These are phyloP conservation scores for Pachysandra terminalis DNA, from an alignment of 164 flowering plant species.

Conservation along the genomic window DNA sequence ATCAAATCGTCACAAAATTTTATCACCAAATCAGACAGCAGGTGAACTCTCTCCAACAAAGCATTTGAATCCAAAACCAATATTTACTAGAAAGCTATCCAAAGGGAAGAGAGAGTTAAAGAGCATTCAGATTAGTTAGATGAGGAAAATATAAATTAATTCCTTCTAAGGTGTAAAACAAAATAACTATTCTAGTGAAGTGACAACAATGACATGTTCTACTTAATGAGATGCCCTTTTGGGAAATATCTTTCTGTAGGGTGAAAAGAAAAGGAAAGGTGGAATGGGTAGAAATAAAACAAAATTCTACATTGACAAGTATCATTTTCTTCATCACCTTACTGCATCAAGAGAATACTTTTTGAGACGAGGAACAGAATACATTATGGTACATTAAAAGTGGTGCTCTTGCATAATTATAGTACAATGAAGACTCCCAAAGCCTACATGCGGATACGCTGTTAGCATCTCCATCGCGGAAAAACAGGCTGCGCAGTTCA, in stretches of 20 bases:
- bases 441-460: neutral
- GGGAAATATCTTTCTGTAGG: neutral
- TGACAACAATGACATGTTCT: neutral
- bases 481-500: no score
- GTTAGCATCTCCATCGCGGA: neutral
- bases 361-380: neutral
- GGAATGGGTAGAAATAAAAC: neutral
- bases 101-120: no score
- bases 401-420: constrained; percentile 1
- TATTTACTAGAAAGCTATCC: no score
- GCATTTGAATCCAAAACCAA: no score
- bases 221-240: neutral
- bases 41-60: no score
- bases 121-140: no score
- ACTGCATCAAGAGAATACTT: neutral
- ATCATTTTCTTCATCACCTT: neutral
- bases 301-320: neutral
- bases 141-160: no score
- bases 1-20: no score
- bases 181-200: neutral
- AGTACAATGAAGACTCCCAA: constrained; percentile 3
- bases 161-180: no score
- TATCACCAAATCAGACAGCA: no score
- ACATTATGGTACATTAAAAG: constrained; percentile 4
- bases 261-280: neutral